Evolutionary conservation across 129 eudicot species (phyloP).

Genomic region (Dittrichia graveolens): DNA sequence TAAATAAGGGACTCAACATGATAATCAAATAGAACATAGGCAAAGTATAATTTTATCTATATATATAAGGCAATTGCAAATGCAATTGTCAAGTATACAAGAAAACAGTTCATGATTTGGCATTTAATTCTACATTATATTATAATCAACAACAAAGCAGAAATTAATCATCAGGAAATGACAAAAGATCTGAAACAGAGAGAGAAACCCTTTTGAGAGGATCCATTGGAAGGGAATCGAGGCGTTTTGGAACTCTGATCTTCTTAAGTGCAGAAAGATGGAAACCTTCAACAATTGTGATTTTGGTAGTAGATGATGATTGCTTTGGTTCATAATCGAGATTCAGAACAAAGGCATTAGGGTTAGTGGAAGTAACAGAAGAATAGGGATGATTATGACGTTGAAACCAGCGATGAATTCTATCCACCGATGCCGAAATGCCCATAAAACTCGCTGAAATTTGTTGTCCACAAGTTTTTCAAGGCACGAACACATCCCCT

Average conservation of each 20-base stretch:
- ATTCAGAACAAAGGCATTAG: slow-evolving; percentile 16
- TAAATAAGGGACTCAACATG: too few species aligned
- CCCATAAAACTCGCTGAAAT: slow-evolving; percentile 50
- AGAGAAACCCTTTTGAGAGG: slow-evolving; percentile 66
- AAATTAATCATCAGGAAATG: background rate
- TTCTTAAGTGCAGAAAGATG: slow-evolving; percentile 51
- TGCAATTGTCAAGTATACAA: background rate
- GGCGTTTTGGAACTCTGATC: slow-evolving; percentile 53
- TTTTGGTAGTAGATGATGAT: slow-evolving; percentile 8
- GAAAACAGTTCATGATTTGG: too few species aligned
- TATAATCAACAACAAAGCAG: background rate
- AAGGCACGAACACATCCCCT: slow-evolving; percentile 13
- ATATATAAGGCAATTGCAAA: too few species aligned
- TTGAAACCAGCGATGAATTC: slow-evolving; percentile 71
- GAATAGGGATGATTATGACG: slow-evolving; percentile 57
- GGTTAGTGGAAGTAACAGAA: slow-evolving; percentile 29
- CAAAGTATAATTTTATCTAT: too few species aligned
- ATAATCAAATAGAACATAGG: too few species aligned
- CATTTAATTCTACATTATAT: too few species aligned
- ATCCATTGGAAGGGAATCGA: slow-evolving; percentile 57
- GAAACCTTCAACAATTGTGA: slow-evolving; percentile 44
- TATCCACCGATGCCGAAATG: slow-evolving; percentile 77
- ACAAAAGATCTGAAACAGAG: background rate
- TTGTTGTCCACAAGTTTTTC: background rate
- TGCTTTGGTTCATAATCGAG: slow-evolving; percentile 20